Evolutionary conservation across 2,329 filamentous ascomycete species (phyloP).

Genomic region (Dothideomycetes sp.): DNA sequence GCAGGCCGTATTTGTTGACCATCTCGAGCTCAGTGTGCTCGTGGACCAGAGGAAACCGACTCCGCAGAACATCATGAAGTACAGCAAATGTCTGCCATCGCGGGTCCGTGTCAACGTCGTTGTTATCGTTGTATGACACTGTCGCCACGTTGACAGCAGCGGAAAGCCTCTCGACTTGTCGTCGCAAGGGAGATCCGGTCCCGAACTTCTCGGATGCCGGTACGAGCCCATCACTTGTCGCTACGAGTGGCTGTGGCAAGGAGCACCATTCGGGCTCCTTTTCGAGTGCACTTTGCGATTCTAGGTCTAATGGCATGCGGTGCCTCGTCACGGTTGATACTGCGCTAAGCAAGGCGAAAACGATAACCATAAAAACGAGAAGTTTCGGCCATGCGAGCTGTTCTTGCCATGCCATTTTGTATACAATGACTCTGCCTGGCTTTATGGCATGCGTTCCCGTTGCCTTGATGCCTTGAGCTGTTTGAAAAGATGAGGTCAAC

Average conservation of each 20-base stretch:
- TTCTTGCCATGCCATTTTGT: constrained; percentile 8
- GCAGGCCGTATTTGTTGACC: constrained; percentile 47
- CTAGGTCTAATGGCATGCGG: constrained; percentile 2
- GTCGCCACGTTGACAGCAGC: constrained; percentile 44
- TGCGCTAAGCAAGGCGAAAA: constrained; percentile 3
- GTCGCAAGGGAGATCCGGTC: too few relatives aligned
- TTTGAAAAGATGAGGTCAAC: too few relatives aligned
- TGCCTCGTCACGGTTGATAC: background rate
- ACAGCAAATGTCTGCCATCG: constrained; percentile 49
- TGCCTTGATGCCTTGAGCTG: too few relatives aligned
- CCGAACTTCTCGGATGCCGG: too few relatives aligned
- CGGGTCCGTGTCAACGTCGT: constrained; percentile 42
- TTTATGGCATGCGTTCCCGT: too few relatives aligned
- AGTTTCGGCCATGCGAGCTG: constrained; percentile 6
- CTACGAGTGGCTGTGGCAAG: too few relatives aligned
- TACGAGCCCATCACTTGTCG: too few relatives aligned
- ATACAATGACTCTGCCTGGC: too few relatives aligned
- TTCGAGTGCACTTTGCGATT: background rate
- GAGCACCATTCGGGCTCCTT: background rate
- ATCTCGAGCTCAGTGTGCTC: constrained; percentile 38
- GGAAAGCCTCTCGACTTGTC: constrained; percentile 25
- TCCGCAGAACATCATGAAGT: constrained; percentile 39
- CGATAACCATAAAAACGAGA: constrained; percentile 3
- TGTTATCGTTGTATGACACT: constrained; percentile 45
- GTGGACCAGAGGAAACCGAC: constrained; percentile 43